These are phyloP conservation scores for Rhododendron williamsianum DNA, from an alignment of 148 eudicot species.

Conservation along the genomic window DNA sequence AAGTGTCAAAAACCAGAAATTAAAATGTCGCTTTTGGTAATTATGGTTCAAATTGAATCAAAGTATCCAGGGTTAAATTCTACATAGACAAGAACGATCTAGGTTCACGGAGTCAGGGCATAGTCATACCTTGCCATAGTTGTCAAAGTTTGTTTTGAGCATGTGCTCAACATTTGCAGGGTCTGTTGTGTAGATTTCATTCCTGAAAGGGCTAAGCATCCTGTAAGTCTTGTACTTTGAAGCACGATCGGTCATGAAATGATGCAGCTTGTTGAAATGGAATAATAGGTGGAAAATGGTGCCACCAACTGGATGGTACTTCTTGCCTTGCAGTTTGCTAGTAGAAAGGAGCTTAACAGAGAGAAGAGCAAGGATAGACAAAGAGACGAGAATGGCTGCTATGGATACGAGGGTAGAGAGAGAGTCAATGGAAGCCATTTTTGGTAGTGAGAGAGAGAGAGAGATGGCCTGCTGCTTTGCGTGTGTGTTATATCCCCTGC, in stretches of 20 bases:
- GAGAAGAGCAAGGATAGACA: slow-evolving; percentile 15
- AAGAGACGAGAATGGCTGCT: not conserved
- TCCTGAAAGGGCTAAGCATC: slow-evolving; percentile 41
- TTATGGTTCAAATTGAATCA: not conserved
- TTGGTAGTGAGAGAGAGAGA: not conserved
- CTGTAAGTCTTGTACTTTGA: slow-evolving; percentile 52
- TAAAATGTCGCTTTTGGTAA: not conserved
- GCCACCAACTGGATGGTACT: slow-evolving; percentile 55
- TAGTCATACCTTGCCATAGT: slow-evolving; percentile 51
- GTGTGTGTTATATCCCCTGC: too few relatives aligned
- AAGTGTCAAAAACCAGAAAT: not conserved
- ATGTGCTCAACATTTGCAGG: slow-evolving; percentile 64
- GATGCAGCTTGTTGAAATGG: slow-evolving; percentile 47
- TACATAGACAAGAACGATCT: not conserved
- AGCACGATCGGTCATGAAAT: slow-evolving; percentile 60
- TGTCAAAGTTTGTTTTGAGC: slow-evolving; percentile 57
- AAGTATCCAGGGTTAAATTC: not conserved
- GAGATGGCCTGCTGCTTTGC: not conserved
- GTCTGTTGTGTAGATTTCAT: slow-evolving; percentile 57
- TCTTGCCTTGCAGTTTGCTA: slow-evolving; percentile 8
- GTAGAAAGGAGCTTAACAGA: slow-evolving; percentile 3
- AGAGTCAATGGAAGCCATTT: slow-evolving; percentile 3
- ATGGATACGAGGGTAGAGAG: not conserved
- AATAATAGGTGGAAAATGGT: slow-evolving; percentile 43
- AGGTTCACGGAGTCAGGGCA: not conserved